Percentiles rank a stretch among this genome's conserved stretches.
Evolutionary conservation across 225 moss, liverwort and hornwort species (phyloP).

Genomic region (Physcomitrellopsis africana): DNA sequence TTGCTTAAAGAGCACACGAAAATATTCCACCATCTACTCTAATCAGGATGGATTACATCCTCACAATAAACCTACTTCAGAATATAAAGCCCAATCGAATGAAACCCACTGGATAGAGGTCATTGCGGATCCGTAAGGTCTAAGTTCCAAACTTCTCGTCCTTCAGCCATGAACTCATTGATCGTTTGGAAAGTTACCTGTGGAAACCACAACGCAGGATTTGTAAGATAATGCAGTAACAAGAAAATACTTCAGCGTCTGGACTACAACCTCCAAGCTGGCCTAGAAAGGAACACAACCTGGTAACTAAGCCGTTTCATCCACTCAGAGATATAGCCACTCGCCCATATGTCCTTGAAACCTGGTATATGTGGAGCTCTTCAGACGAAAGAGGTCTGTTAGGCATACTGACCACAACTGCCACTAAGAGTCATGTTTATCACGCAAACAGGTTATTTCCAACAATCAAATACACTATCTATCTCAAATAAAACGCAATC

Average conservation of each 20-base stretch:
- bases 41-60: neutral
- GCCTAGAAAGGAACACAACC: constrained; percentile 14
- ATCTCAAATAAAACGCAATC: neutral
- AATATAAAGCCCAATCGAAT: neutral
- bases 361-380: neutral
- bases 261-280: constrained; percentile 1
- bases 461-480: neutral
- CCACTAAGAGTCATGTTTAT: neutral
- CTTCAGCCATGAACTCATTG: neutral
- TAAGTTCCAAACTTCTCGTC: neutral
- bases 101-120: neutral
- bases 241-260: neutral
- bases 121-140: neutral
- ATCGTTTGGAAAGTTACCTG: constrained; percentile 28
- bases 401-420: neutral
- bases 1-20: neutral
- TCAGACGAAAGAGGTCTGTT: constrained; percentile 7
- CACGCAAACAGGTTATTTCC: neutral
- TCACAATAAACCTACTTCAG: neutral
- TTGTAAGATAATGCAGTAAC: constrained; percentile 14
- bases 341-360: constrained; percentile 6
- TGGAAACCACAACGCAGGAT: constrained; percentile 22
- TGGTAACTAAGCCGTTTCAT: constrained; percentile 16
- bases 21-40: neutral
- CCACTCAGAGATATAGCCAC: neutral